Evolutionary conservation across 495 filamentous ascomycete genomes (phyloP), one percentile per base, ranked within the genome.

Genomic region (Mycothermus thermophilus): DNA sequence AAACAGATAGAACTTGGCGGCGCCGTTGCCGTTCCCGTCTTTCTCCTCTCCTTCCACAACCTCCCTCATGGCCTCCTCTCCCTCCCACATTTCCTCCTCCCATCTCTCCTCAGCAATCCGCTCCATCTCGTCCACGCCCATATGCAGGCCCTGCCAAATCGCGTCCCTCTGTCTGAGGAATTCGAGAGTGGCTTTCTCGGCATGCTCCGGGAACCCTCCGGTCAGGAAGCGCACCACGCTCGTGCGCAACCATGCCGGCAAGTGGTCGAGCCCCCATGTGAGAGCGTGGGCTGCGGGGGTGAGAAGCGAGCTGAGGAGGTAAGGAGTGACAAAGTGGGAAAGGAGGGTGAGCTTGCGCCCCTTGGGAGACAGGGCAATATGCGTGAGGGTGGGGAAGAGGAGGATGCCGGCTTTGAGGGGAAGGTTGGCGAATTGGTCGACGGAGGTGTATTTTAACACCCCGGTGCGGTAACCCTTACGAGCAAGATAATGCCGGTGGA

Each of bases 11-110:
- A 93, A 60, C 34, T 71, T 55, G 0, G 41, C 29, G 0, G 5
- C 28, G 25, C 32, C 36, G 1, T 23, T 18, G 17, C 13, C 12
- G 0, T 13, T 11, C 30, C 3, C 11, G 14, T 31, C 40, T 9
- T 52, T 45, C 14, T 41, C 37, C 15, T 48, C 47, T 2, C 58
- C 51, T n/a, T n/a, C n/a, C n/a, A n/a, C n/a, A n/a, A n/a, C n/a
- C n/a, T n/a, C n/a, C n/a, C n/a, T n/a, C n/a, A n/a, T n/a, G 20
- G 64, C 61, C n/a, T 59, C 52, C 4, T 60, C 55, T 18, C 67
- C 58, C 18, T 80, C 82, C 87, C 87, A 94, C 23, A 94, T 56
- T 47, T 86, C 79, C 33, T 79, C 63, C 21, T 68, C 69, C 88
- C 87, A 94, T 46, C 59, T 65, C 43, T 93, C 83, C 15, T 77